Evolutionary conservation across 345 rosid genomes (phyloP).

Genomic region (Dipteronia sinensis): DNA sequence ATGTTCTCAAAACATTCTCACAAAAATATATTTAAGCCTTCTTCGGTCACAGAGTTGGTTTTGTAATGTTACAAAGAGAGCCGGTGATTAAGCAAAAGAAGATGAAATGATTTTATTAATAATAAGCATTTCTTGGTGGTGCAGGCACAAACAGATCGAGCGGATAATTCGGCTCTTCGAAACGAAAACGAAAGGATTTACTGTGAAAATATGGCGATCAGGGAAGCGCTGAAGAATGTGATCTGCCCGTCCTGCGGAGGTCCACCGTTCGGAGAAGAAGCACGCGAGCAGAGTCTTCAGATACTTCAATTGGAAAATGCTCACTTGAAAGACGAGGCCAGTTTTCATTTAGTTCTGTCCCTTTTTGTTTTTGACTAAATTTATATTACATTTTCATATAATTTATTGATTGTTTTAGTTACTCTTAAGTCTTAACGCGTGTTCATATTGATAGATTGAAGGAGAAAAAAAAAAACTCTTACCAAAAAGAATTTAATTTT

Average conservation of each 20-base stretch:
- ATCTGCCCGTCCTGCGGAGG: constrained; percentile 75
- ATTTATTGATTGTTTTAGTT: not conserved
- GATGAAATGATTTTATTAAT: too few species aligned
- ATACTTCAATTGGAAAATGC: constrained; percentile 50
- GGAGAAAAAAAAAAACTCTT: too few species aligned
- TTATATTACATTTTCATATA: not conserved
- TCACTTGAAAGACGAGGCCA: constrained; percentile 51
- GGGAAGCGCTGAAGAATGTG: constrained; percentile 54
- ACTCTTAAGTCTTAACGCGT: too few species aligned
- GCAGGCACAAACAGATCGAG: constrained; percentile 60
- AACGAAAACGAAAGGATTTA: constrained; percentile 56
- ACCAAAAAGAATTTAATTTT: too few species aligned
- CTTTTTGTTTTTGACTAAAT: not conserved
- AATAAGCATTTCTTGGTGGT: not conserved
- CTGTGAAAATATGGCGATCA: constrained; percentile 52
- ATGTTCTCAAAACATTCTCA: too few species aligned
- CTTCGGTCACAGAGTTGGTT: not conserved
- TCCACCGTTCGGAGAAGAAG: constrained; percentile 53
- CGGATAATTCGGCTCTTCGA: constrained; percentile 51
- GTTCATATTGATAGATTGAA: too few species aligned
- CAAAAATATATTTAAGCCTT: too few species aligned
- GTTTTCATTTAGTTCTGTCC: constrained; percentile 5
- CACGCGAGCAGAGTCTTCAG: constrained; percentile 38
- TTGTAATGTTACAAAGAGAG: not conserved
- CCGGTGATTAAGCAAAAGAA: not conserved